Base-by-base conservation (phyloP, 257 asterid species). In the Lantana camara region DNA sequence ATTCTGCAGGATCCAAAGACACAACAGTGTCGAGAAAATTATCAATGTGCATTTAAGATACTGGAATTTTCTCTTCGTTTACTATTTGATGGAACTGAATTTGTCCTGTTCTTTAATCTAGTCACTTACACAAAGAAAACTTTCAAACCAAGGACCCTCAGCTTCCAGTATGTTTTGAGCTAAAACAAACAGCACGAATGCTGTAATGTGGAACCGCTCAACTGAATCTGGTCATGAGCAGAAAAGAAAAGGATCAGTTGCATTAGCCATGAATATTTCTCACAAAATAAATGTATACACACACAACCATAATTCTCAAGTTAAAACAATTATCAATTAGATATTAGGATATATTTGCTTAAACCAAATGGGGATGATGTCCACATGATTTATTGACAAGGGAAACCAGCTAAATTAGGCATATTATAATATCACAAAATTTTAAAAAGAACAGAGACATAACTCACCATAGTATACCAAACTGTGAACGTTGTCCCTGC, bases 141-240 rank as follows among this genome's bases (percentile, higher is more conserved):
- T 90, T 79, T 76, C 76, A 62, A 94, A 89, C 99, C 99, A 94
- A 73, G 96, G 88, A 55, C 96, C 98, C 78, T 90, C 98, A 19
- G 96, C 96, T 75, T 94, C 99, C 51, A 76, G 87, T 68, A 94
- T 83, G 67, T 90, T 94, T 72, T 94, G 98, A 76, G 98, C 99
- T 71, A 94, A 83, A 81, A 94, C 98, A 78, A 88, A 90, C 78
- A 94, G 73, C 71, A 94, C 75, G 76, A 90, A 94, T 68, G 98
- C 96, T 15, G 83, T 80, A 66, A 94, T 90, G 71, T 94, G 99
- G 86, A 94, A 94, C 77, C 99, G 83, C 80, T 94, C 99, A 45
- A 94, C 79, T 22, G 96, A 83, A 88, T 94, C 98, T 94, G 96
- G 55, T 32, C 49, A 66, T 5, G 40, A 63, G 49, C 74, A 73